Evolutionary conservation across 208 protist species (phyloP).

Genomic region (Leishmania tarentolae): DNA sequence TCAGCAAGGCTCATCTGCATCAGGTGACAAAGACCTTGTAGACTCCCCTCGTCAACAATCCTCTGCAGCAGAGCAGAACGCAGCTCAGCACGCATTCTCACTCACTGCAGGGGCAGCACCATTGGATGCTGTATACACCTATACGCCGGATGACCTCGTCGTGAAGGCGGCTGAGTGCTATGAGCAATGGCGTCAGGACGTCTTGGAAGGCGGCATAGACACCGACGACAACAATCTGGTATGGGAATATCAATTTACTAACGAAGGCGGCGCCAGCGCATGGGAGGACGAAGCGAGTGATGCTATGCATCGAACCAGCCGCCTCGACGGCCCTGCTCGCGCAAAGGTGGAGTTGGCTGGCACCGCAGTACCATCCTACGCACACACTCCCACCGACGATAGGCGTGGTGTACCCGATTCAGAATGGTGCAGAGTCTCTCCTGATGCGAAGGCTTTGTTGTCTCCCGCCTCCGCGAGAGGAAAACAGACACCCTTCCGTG

Average conservation of each 20-base stretch:
- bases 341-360: background rate
- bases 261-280: background rate
- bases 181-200: constrained; percentile 23
- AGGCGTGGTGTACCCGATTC: background rate
- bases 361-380: background rate
- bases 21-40: constrained; percentile 5
- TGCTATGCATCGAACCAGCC: background rate
- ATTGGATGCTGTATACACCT: background rate
- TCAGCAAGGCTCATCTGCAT: background rate
- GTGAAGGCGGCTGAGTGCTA: constrained; percentile 25
- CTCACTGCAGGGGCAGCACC: background rate
- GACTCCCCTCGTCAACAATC: background rate
- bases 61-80: background rate
- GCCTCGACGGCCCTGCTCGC: background rate
- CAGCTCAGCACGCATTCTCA: background rate
- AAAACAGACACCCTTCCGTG: background rate
- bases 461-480: background rate
- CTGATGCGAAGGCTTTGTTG: background rate
- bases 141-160: constrained; percentile 21
- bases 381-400: background rate
- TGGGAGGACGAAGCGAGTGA: background rate
- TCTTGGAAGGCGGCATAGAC: constrained; percentile 1
- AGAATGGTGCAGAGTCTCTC: background rate
- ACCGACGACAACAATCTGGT: background rate
- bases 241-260: background rate